A percentile compares a stretch with the other conserved stretches of the same genome.
phyloP scores from a whole-genome alignment of 768 basidiomycete species.

The Pholiota conissans region DNA sequence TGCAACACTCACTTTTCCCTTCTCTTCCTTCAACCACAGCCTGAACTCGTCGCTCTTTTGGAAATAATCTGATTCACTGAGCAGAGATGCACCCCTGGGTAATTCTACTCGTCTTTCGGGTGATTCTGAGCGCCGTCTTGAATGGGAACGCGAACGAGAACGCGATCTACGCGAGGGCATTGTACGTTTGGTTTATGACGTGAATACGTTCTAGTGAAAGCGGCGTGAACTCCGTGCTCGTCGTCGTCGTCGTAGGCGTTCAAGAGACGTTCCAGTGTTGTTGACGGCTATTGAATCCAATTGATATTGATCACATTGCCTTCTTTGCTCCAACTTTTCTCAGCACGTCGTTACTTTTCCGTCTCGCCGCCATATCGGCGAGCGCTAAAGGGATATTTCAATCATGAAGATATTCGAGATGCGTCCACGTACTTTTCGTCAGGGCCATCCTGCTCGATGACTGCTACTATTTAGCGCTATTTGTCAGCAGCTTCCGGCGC shows the following conservation, averaged over 20 bases:
- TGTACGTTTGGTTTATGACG: background rate
- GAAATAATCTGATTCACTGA: conserved; percentile 87
- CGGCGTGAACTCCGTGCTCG: too few species aligned
- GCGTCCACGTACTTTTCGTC: too few species aligned
- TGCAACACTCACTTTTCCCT: conserved; percentile 40
- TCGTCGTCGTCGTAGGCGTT: background rate
- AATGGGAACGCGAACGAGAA: conserved; percentile 32
- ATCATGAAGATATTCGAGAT: too few species aligned
- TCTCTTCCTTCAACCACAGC: conserved; percentile 78
- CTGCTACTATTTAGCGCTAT: conserved; percentile 11
- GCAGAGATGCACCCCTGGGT: conserved; percentile 57
- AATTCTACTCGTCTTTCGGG: conserved; percentile 44
- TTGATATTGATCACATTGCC: background rate
- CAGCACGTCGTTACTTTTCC: background rate
- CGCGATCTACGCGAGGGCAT: conserved; percentile 40
- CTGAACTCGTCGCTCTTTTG: conserved; percentile 86
- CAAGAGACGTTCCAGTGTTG: background rate
- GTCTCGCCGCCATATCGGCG: background rate
- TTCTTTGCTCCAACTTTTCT: background rate
- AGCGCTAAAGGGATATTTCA: too few species aligned
- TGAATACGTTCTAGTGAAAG: too few species aligned
- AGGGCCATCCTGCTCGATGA: background rate
- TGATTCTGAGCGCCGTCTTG: conserved; percentile 40
- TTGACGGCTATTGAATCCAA: conserved; percentile 18
- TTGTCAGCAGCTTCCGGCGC: conserved; percentile 17